phyloP scores from a whole-genome alignment of 495 filamentous ascomycete genomes.

The Penicillium arizonense region DNA sequence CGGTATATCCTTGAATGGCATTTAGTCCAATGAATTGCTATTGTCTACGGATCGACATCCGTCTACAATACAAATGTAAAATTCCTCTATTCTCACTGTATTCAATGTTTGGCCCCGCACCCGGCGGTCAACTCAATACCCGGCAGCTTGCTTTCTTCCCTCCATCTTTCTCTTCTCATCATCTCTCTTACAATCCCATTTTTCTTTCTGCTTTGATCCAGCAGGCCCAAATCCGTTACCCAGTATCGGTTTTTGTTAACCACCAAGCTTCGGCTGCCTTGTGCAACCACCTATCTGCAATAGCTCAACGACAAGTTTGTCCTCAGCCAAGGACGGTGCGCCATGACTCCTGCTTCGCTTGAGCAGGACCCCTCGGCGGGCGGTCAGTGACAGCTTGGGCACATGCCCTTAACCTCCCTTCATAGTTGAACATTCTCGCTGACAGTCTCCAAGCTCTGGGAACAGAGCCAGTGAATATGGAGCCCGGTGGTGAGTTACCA shows the following conservation, averaged over 20 bases:
- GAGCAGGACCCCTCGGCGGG: conserved; percentile 10
- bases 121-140: conserved; percentile 6
- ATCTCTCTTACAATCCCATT: not conserved
- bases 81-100: not conserved
- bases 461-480: not conserved
- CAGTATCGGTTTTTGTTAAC: not conserved
- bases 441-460: not conserved
- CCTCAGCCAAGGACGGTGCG: conserved; percentile 2
- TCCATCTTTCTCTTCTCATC: not conserved
- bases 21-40: not conserved
- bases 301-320: not conserved
- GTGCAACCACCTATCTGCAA: not conserved
- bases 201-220: conserved; percentile 4
- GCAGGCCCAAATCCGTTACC: conserved; percentile 6
- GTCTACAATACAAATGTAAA: not conserved
- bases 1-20: conserved; percentile 5
- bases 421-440: not conserved
- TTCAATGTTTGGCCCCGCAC: conserved; percentile 5
- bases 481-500: not conserved
- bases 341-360: conserved; percentile 9
- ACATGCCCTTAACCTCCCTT: not conserved
- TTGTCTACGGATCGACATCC: not conserved
- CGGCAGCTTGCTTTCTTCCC: not conserved
- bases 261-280: not conserved
- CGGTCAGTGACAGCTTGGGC: conserved; percentile 12